These are phyloP conservation scores for Penicillium odoratum DNA, from an alignment of 495 filamentous ascomycete genomes.

Conservation along the genomic window DNA sequence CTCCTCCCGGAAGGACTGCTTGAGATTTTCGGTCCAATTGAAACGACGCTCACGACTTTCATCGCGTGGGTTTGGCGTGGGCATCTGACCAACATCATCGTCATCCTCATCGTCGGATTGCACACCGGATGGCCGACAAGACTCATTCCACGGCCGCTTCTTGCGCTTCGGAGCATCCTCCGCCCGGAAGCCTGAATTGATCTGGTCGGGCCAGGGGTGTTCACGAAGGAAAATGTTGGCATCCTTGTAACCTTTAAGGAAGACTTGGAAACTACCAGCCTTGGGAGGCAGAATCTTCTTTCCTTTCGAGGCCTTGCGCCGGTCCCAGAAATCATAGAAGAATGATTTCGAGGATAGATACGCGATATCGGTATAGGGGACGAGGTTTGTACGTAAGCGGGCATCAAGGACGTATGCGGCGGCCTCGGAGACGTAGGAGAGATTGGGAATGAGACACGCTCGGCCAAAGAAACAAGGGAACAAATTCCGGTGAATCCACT, in stretches of 20 bases:
- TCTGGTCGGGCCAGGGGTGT: conserved; percentile 97
- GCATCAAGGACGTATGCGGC: conserved; percentile 93
- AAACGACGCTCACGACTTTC: conserved; percentile 58
- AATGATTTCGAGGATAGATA: conserved; percentile 95
- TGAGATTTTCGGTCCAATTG: conserved; percentile 84
- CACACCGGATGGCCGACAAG: conserved; percentile 72
- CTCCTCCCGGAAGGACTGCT: conserved; percentile 91
- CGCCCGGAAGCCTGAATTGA: conserved; percentile 70
- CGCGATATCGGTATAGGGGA: conserved; percentile 95
- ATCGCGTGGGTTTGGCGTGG: conserved; percentile 44
- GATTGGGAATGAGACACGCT: conserved; percentile 94
- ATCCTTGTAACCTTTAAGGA: conserved; percentile 94
- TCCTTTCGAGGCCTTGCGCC: conserved; percentile 81
- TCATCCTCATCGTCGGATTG: conserved; percentile 73
- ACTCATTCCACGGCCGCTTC: conserved; percentile 78
- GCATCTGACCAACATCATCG: conserved; percentile 53
- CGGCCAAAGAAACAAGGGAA: conserved; percentile 97
- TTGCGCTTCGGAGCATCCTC: conserved; percentile 70
- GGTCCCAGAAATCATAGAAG: conserved; percentile 96
- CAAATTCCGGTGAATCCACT: conserved; percentile 91
- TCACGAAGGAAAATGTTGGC: conserved; percentile 93
- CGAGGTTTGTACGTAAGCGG: conserved; percentile 84
- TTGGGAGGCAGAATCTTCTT: conserved; percentile 88
- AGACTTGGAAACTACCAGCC: conserved; percentile 94
- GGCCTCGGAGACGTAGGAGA: conserved; percentile 98